Base-by-base conservation (phyloP, 352 stramenopile genomes). In the Paralagenidium karlingii region DNA sequence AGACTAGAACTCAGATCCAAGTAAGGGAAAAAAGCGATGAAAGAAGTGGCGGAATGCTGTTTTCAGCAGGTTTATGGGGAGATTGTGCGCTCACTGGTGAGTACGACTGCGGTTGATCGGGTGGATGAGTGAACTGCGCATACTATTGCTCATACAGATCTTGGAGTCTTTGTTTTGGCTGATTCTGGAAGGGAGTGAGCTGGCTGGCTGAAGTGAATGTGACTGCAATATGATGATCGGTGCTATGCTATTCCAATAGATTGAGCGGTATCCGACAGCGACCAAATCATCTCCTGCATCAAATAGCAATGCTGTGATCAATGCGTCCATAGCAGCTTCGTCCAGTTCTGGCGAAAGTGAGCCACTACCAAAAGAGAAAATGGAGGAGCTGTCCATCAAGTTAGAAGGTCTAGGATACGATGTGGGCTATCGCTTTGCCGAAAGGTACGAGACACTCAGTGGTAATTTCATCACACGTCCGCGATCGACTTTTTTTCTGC, bases 11-110 rank as follows among this genome's bases (percentile, higher is more conserved):
- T n/a, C n/a, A n/a, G n/a, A n/a, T n/a, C n/a, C n/a, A n/a, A n/a
- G n/a, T n/a, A n/a, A n/a, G n/a, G n/a, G n/a, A n/a, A n/a, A 33
- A 37, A 8, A 24, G 19, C 11, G 5, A 85, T 86, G 73, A 88
- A 85, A 45, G 78, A 91, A 37, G 73, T 91, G 26, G 75, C 78
- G 2, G 78, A 91, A 32, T 76, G 71, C 53, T 82, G 75, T 66
- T 87, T 91, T 62, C 69, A 85, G 61, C 78, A 91, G 58, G 67
- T 91, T 45, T 91, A 83, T 42, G 78, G 65, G 34, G 75, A 91
- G 60, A 63, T 87, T 28, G 76, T 91, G 61, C 75, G 78, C 51
- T 85, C 75, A 9, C 77, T 89, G 75, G 78, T 89, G 40, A n/a
- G n/a, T n/a, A n/a, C n/a, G n/a, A n/a, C n/a, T n/a, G n/a, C n/a